Evolutionary conservation across 305 asterid genomes (phyloP).

Genomic region (Rubia peregrina): DNA sequence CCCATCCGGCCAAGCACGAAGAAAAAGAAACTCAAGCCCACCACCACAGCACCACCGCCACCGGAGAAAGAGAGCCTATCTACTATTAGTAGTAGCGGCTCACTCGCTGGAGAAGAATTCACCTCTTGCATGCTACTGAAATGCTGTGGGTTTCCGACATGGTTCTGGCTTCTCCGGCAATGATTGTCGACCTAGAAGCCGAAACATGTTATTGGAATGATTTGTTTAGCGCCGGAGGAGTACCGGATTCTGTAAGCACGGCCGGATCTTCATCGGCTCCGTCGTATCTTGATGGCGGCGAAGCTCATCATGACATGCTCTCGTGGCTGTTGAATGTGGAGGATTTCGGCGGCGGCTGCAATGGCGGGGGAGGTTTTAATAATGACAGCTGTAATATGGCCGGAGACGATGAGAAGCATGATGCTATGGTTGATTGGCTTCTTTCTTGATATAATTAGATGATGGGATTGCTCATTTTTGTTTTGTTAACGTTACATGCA

Average conservation of each 20-base stretch:
- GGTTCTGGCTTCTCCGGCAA: neutral
- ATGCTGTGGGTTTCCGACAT: neutral
- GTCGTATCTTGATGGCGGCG: neutral
- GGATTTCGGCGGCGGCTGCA: neutral
- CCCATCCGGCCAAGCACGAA: constrained; percentile 17
- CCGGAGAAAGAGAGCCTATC: constrained; percentile 26
- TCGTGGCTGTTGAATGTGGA: constrained; percentile 24
- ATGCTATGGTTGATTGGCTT: constrained; percentile 33
- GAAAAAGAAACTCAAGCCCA: constrained; percentile 15
- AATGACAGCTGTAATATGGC: neutral
- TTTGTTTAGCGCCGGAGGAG: neutral
- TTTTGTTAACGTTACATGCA: neutral
- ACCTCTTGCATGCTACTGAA: neutral
- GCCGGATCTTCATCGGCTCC: neutral
- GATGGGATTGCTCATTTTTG: neutral
- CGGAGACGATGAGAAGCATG: constrained; percentile 22
- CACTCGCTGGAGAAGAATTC: constrained; percentile 8
- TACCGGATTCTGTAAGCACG: neutral
- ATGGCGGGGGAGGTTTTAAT: constrained; percentile 8
- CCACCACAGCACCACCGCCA: neutral
- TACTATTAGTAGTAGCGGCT: constrained; percentile 5
- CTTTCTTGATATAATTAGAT: constrained; percentile 22
- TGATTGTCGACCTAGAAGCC: neutral
- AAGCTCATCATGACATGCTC: constrained; percentile 4
- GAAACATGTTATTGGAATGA: neutral